Conservation (phyloP, 805 yeast species). For the Zygosaccharomyces bisporus region DNA sequence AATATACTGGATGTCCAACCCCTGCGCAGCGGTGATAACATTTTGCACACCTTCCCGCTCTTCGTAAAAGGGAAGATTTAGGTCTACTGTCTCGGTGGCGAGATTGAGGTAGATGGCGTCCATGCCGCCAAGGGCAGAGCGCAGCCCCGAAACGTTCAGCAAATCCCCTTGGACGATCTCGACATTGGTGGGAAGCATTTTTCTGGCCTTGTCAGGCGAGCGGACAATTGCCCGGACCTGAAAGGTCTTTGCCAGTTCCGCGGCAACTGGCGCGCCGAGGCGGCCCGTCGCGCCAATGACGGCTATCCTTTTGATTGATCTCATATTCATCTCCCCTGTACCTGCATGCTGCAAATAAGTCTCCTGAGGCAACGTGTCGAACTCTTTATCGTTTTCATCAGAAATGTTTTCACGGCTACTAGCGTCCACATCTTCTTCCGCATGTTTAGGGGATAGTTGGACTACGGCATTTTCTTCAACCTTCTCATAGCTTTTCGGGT, state of each 20-base stretch:
- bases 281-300: conserved; percentile 8
- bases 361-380: too few relatives aligned
- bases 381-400: too few relatives aligned
- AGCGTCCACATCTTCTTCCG: too few relatives aligned
- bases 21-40: conserved; percentile 2
- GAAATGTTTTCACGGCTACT: too few relatives aligned
- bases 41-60: conserved; percentile 7
- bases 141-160: conserved; percentile 2
- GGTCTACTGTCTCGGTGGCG: conserved; percentile 6
- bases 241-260: conserved; percentile 5
- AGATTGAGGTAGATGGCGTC: conserved; percentile 6
- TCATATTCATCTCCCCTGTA: too few relatives aligned
- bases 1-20: conserved; percentile 6
- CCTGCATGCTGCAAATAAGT: too few relatives aligned
- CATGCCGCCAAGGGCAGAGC: conserved; percentile 3
- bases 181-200: conserved; percentile 5
- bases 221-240: conserved; percentile 6
- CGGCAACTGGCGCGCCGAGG: conserved; percentile 8
- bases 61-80: conserved; percentile 6
- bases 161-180: conserved; percentile 6
- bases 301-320: neutral
- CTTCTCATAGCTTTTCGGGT: too few relatives aligned
- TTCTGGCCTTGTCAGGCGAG: conserved; percentile 6
- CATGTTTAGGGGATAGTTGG: too few relatives aligned
- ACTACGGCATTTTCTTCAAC: too few relatives aligned